phyloP scores from a whole-genome alignment of 768 basidiomycete species.

The Mycena olivaceomarginata region DNA sequence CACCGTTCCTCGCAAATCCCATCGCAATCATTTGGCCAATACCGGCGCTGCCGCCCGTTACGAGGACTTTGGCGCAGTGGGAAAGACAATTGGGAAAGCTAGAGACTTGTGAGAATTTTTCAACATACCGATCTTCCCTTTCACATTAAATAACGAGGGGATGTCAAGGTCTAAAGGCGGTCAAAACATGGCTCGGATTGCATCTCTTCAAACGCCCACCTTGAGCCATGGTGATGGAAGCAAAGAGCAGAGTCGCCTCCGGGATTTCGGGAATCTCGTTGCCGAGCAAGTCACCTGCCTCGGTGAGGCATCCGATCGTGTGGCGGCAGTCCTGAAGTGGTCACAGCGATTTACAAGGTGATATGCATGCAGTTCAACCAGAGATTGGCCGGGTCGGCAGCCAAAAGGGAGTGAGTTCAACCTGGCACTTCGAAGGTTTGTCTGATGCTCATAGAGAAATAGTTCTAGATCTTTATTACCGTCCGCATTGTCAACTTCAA shows the following conservation, averaged over 20 bases:
- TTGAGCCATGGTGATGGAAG: constrained; percentile 30
- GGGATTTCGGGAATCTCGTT: too few species aligned
- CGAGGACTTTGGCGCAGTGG: constrained; percentile 68
- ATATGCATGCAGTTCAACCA: too few species aligned
- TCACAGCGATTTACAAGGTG: too few species aligned
- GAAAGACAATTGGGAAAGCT: neutral
- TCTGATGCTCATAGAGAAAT: too few species aligned
- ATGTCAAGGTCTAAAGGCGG: constrained; percentile 55
- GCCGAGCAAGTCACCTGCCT: neutral
- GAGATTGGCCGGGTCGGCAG: too few species aligned
- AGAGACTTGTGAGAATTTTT: neutral
- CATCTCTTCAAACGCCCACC: neutral
- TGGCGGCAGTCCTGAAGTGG: too few species aligned
- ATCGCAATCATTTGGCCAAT: constrained; percentile 91
- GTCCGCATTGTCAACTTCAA: too few species aligned
- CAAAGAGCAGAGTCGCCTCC: neutral
- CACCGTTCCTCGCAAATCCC: constrained; percentile 90
- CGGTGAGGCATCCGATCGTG: neutral
- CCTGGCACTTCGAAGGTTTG: too few species aligned
- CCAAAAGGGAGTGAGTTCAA: too few species aligned
- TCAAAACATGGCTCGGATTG: neutral
- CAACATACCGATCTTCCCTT: constrained; percentile 79
- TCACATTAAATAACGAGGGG: constrained; percentile 77
- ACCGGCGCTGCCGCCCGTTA: constrained; percentile 91
- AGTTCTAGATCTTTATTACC: too few species aligned